phyloP scores from a whole-genome alignment of 2,329 filamentous ascomycete genomes.

The Pseudocercospora macadamiae region DNA sequence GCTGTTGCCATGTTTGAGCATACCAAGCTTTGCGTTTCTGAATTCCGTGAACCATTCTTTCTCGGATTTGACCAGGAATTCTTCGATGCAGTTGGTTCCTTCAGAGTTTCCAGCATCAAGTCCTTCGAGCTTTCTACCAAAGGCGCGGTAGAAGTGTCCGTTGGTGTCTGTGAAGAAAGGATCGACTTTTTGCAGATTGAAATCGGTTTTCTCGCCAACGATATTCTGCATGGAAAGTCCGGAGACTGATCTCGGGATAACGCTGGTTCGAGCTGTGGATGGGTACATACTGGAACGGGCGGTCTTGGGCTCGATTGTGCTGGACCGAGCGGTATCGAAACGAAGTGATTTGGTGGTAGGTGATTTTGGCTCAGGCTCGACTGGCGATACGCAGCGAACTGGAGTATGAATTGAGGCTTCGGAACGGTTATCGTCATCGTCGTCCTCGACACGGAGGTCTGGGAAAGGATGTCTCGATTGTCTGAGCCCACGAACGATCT shows the following conservation, averaged over 20 bases:
- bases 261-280: neutral
- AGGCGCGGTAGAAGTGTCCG: slow-evolving; percentile 61
- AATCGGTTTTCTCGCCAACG: slow-evolving; percentile 58
- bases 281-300: neutral
- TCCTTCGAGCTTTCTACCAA: slow-evolving; percentile 57
- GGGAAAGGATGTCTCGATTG: slow-evolving; percentile 5
- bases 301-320: neutral
- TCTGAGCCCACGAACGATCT: slow-evolving; percentile 9
- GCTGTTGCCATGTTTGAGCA: slow-evolving; percentile 39
- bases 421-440: slow-evolving; percentile 8
- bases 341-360: no score
- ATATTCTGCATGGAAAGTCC: slow-evolving; percentile 58
- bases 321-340: neutral
- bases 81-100: slow-evolving; percentile 60
- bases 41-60: slow-evolving; percentile 66
- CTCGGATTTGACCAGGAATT: slow-evolving; percentile 64
- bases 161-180: slow-evolving; percentile 65
- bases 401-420: slow-evolving; percentile 10
- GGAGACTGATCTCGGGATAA: slow-evolving; percentile 10
- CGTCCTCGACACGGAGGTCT: neutral
- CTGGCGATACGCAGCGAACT: slow-evolving; percentile 2
- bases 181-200: slow-evolving; percentile 29
- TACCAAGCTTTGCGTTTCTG: slow-evolving; percentile 60
- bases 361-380: no score
- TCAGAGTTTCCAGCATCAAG: slow-evolving; percentile 60